These are phyloP conservation scores for Rhazya stricta DNA, from an alignment of 257 asterid species.

Conservation along the genomic window DNA sequence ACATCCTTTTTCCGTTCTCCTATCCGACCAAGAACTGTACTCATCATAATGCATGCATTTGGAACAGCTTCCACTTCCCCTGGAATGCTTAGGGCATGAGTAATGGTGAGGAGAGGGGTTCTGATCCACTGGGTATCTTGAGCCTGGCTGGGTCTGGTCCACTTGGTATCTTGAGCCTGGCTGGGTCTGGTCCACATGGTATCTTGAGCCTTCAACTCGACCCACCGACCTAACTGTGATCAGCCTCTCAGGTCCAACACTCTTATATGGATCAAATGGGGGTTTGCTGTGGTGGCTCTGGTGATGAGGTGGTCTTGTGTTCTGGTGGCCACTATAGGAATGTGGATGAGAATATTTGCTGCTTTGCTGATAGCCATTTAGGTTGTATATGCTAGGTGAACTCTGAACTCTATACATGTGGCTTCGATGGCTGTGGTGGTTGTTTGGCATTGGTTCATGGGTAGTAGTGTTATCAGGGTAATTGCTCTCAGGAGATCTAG, in stretches of 20 bases:
- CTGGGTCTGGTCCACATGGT: constrained; percentile 40
- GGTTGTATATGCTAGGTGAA: constrained; percentile 57
- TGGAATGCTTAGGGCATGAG: constrained; percentile 27
- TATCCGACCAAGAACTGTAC: constrained; percentile 24
- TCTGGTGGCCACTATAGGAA: constrained; percentile 25
- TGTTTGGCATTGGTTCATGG: constrained; percentile 21
- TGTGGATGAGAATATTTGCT: constrained; percentile 21
- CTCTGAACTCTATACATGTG: constrained; percentile 62
- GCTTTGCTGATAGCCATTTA: constrained; percentile 32
- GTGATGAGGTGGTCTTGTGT: constrained; percentile 20
- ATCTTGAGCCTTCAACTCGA: constrained; percentile 42
- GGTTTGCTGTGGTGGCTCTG: constrained; percentile 36
- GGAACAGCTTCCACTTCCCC: constrained; percentile 35
- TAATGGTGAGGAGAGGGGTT: constrained; percentile 24
- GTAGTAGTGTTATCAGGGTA: constrained; percentile 26
- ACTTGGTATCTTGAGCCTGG: constrained; percentile 39
- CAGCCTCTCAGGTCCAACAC: constrained; percentile 39
- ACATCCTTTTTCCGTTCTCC: constrained; percentile 30
- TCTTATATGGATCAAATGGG: constrained; percentile 32
- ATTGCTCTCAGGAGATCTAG: constrained; percentile 50
- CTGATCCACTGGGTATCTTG: too few relatives aligned
- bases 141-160: constrained; percentile 40
- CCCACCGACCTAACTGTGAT: constrained; percentile 39
- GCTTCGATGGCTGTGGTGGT: constrained; percentile 15
- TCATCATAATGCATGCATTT: constrained; percentile 37